Conservation (phyloP, 1,284 basidiomycete species). For the Ustanciosporium gigantosporum region DNA sequence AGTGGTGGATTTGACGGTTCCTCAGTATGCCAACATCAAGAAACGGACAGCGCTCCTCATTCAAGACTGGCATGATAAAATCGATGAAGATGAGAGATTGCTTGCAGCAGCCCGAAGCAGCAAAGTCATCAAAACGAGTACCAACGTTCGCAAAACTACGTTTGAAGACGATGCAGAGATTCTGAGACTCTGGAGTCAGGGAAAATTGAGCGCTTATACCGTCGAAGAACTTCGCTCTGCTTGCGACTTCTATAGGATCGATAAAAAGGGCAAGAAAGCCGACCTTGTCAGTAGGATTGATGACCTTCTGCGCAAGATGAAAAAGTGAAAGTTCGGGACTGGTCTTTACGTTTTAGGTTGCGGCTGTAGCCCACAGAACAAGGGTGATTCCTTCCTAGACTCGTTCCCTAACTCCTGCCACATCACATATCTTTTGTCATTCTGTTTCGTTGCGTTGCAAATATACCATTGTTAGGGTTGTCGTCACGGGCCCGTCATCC, state of each 20-base stretch:
- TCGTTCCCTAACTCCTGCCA: too few species aligned
- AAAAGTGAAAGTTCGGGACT: conserved; percentile 2
- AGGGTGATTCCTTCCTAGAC: too few species aligned
- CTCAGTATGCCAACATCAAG: conserved; percentile 77
- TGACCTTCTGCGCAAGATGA: conserved; percentile 24
- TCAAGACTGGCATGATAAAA: conserved; percentile 72
- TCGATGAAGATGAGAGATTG: conserved; percentile 67
- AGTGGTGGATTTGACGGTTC: conserved; percentile 78
- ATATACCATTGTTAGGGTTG: too few species aligned
- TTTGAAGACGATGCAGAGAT: conserved; percentile 42
- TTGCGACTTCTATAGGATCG: conserved; percentile 44
- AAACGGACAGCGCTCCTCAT: conserved; percentile 77
- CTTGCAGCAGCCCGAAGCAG: conserved; percentile 1
- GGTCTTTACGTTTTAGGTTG: too few species aligned
- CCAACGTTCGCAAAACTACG: conserved; percentile 15
- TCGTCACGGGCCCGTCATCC: too few species aligned
- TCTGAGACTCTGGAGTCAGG: conserved; percentile 17
- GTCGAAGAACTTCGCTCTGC: conserved; percentile 44
- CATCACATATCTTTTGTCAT: too few species aligned
- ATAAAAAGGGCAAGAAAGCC: conserved; percentile 49
- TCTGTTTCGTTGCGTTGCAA: too few species aligned
- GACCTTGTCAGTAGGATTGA: conserved; percentile 46
- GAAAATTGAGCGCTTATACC: conserved; percentile 39
- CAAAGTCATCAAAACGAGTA: conserved; percentile 18
- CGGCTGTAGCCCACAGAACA: too few species aligned